These are phyloP conservation scores for Conticribra guillardii DNA, from an alignment of 108 stramenopile species.

Conservation along the genomic window DNA sequence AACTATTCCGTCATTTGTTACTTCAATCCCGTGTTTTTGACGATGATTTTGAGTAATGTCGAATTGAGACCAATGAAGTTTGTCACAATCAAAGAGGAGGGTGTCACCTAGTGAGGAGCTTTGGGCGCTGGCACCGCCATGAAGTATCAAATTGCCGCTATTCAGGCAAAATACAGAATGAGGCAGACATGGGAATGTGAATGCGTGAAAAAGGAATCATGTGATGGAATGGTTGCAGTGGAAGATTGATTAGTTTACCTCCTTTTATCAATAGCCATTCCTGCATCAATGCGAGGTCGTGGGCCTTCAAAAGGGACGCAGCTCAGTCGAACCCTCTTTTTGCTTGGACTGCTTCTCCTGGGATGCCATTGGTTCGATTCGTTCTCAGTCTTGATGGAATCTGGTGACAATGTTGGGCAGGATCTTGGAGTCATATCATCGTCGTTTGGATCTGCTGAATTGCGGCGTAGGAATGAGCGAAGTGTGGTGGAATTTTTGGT, in stretches of 20 bases:
- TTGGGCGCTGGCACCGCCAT: background rate
- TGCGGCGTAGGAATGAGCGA: background rate
- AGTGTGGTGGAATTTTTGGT: background rate
- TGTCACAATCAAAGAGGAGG: background rate
- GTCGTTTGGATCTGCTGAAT: no score
- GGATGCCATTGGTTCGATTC: background rate
- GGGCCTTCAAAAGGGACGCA: background rate
- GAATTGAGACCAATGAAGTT: background rate
- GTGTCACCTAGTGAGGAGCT: background rate
- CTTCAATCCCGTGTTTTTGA: background rate
- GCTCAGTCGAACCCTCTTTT: background rate
- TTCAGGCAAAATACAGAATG: background rate
- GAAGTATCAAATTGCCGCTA: background rate
- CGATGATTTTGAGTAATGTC: background rate
- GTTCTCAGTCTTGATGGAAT: background rate
- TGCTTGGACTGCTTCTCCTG: background rate
- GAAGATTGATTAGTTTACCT: no score
- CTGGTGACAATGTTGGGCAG: no score
- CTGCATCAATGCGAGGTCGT: background rate
- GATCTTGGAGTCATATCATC: no score
- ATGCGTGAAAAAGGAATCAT: no score
- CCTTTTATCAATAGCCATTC: conserved; percentile 2
- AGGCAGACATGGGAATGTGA: no score
- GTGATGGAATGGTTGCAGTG: no score
- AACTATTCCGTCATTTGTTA: background rate